Evolutionary conservation across 371 early-diverging fungal species (phyloP), one percentile per base, ranked within the genome.

Genomic region (Syncephalastrum contaminatum): DNA sequence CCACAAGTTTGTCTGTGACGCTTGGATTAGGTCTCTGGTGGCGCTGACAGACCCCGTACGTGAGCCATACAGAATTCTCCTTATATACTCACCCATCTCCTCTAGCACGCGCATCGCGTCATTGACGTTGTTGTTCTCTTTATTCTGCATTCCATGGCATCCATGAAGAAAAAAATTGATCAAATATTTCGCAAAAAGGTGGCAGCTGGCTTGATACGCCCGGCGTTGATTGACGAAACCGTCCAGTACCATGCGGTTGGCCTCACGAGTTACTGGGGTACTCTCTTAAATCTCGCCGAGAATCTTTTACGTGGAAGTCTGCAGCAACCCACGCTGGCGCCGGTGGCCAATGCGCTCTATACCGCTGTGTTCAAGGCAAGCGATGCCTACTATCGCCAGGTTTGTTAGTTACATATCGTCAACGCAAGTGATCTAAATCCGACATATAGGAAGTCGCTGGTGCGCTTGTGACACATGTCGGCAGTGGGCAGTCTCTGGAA

Each of bases 391-490:
- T 80, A 88, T 58, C 81, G 84, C 41, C 90, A 90, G 45, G 74
- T 70, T 62, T 27, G 25, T 46, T 8, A 6, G 1, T 2, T 10
- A 15, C 27, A 46, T 40, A 8, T 8, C 24, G 7, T 6, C 6
- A 19, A 12, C 13, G 15, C 19, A 16, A 1, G 18, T n/a, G 51
- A 22, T 24, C 41, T 20, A 14, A 48, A 8, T 20, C 52, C n/a
- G 25, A 25, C 18, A 43, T 7, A 39, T 59, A 73, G 76, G 93
- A 92, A 70, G 85, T 89, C 22, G 68, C 91, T 27, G 90, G 86
- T 6, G 83, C 85, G 2, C 64, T 92, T 25, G 88, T 91, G 0
- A 88, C 88, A n/a, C 91, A 92, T 58, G 85, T 92, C 46, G 93
- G 92, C 36, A 90, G 90, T 56, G 91, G 91, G 36, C 36, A 30